A percentile compares a stretch with the other conserved stretches of the same genome.
These are phyloP conservation scores for Bimuria novae-zelandiae DNA, from an alignment of 2,329 filamentous ascomycete species.

Conservation along the genomic window DNA sequence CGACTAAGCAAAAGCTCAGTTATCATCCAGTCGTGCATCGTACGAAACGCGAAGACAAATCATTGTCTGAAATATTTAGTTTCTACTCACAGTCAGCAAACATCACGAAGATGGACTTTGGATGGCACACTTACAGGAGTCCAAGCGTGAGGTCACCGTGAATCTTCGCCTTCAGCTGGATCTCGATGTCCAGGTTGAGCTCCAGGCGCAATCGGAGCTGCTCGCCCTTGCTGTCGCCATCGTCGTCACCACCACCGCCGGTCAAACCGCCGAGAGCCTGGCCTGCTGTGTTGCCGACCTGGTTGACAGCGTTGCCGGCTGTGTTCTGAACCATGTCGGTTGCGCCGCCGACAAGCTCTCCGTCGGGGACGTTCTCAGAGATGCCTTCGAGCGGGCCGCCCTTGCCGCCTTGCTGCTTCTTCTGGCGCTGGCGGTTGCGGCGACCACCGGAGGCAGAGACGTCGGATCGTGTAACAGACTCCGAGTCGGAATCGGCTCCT, in stretches of 20 bases:
- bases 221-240: conserved; percentile 48
- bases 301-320: conserved; percentile 57
- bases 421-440: conserved; percentile 58
- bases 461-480: conserved; percentile 60
- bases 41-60: conserved; percentile 6
- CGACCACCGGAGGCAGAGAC: conserved; percentile 59
- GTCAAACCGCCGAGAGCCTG: conserved; percentile 55
- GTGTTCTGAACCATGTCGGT: conserved; percentile 62
- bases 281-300: conserved; percentile 48
- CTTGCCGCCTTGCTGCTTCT: conserved; percentile 54
- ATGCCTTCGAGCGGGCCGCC: conserved; percentile 60
- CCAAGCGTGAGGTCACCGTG: conserved; percentile 66
- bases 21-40: conserved; percentile 19
- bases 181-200: conserved; percentile 65
- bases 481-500: conserved; percentile 54
- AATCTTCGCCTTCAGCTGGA: conserved; percentile 68
- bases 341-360: conserved; percentile 57
- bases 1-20: conserved; percentile 18
- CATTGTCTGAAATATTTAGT: conserved; percentile 24
- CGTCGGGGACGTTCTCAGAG: conserved; percentile 58
- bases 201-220: conserved; percentile 62
- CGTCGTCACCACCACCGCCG: conserved; percentile 46
- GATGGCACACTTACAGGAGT: conserved; percentile 49
- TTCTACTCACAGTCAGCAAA: conserved; percentile 32
- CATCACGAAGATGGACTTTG: neutral